Conservation (phyloP, 2,329 filamentous ascomycete species). For the Paramyrothecium sp. region DNA sequence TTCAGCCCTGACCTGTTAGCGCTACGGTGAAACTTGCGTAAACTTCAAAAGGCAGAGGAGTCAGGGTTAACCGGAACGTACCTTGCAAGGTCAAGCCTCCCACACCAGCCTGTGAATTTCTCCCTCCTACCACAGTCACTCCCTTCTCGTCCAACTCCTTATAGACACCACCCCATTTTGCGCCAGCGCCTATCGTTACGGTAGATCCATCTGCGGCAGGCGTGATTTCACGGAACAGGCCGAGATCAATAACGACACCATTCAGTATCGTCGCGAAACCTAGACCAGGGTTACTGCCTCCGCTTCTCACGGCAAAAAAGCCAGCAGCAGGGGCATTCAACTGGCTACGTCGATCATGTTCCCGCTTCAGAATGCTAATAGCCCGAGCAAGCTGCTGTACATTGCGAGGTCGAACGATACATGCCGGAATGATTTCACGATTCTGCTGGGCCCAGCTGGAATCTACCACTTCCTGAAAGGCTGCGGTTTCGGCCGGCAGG, state of each 20-base stretch:
- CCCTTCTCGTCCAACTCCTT: slow-evolving; percentile 22
- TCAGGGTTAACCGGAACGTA: neutral
- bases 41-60: neutral
- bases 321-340: neutral
- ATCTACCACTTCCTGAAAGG: neutral
- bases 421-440: slow-evolving; percentile 1
- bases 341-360: neutral
- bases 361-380: neutral
- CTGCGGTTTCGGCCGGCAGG: neutral
- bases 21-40: neutral
- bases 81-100: slow-evolving; percentile 22
- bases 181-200: slow-evolving; percentile 22
- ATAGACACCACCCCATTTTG: slow-evolving; percentile 34
- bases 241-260: neutral
- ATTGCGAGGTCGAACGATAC: neutral
- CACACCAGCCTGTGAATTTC: slow-evolving; percentile 32
- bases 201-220: neutral
- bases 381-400: neutral
- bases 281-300: neutral
- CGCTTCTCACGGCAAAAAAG: neutral
- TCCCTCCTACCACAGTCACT: slow-evolving; percentile 30
- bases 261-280: neutral
- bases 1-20: neutral
- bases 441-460: neutral
- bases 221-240: neutral